Evolutionary conservation across 805 yeast species (phyloP).

Genomic region (Cyberlindnera euphorbiae): DNA sequence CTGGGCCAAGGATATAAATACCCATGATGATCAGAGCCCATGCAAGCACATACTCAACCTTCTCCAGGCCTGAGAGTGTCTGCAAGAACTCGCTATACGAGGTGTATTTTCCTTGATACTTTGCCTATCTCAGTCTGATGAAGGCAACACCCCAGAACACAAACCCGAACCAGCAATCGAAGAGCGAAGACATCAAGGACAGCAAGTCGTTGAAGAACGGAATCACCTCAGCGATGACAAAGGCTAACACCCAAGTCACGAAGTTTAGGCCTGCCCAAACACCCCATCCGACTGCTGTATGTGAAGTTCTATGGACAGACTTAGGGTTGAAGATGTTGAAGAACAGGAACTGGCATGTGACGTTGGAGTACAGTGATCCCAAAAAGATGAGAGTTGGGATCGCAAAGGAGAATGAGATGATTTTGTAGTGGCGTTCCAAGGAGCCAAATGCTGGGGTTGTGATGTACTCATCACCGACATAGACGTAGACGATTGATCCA

Average conservation of each 20-base stretch:
- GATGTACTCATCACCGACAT: slow-evolving; percentile 49
- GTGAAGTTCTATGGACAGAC: slow-evolving; percentile 41
- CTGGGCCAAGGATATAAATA: slow-evolving; percentile 54
- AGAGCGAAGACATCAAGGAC: slow-evolving; percentile 54
- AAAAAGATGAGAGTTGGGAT: slow-evolving; percentile 53
- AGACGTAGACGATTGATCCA: slow-evolving; percentile 55
- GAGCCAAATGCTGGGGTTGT: slow-evolving; percentile 60
- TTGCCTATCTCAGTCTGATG: slow-evolving; percentile 39
- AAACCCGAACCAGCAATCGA: slow-evolving; percentile 64
- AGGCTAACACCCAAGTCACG: slow-evolving; percentile 47
- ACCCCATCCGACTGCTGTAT: slow-evolving; percentile 49
- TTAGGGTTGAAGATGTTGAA: slow-evolving; percentile 38
- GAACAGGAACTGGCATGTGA: slow-evolving; percentile 49
- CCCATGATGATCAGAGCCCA: slow-evolving; percentile 41
- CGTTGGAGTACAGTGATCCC: slow-evolving; percentile 52
- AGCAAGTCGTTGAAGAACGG: slow-evolving; percentile 59
- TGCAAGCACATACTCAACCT: slow-evolving; percentile 34
- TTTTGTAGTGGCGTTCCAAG: slow-evolving; percentile 40
- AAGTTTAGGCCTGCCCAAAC: slow-evolving; percentile 44
- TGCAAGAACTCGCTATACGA: slow-evolving; percentile 26
- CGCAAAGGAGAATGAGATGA: slow-evolving; percentile 55
- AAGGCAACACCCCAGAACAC: slow-evolving; percentile 60
- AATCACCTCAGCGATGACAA: slow-evolving; percentile 57
- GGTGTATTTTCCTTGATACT: slow-evolving; percentile 27
- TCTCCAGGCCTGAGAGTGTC: slow-evolving; percentile 27